Conservation (phyloP, 2,329 filamentous ascomycete species). For the Emmonsiellopsis sp. region DNA sequence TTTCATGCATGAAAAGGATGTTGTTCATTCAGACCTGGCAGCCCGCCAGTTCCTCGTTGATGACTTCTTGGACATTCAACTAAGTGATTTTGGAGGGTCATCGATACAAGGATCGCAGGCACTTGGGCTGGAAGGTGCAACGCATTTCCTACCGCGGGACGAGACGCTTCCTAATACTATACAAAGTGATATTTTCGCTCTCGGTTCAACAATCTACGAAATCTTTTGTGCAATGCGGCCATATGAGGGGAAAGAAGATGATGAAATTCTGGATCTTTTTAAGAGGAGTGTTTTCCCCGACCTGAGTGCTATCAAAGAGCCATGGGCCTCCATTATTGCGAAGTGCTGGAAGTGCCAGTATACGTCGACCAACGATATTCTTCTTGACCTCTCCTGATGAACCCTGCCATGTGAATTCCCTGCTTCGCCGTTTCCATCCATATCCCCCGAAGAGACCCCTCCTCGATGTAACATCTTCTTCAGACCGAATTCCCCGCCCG, state of each 20-base stretch:
- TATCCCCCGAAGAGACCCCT: too few species aligned
- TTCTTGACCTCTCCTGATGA: background rate
- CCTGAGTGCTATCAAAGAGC: background rate
- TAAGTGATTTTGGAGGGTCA: conserved; percentile 13
- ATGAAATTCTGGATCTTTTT: background rate
- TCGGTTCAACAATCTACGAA: conserved; percentile 12
- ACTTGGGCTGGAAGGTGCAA: conserved; percentile 6
- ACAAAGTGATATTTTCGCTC: conserved; percentile 11
- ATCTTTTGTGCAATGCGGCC: conserved; percentile 2
- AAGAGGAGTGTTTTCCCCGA: background rate
- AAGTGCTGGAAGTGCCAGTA: background rate
- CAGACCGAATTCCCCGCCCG: too few species aligned
- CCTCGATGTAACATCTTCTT: too few species aligned
- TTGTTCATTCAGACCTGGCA: conserved; percentile 18
- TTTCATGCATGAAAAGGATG: conserved; percentile 10
- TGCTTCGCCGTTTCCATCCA: too few species aligned
- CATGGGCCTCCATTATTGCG: background rate
- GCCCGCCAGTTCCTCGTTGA: conserved; percentile 13
- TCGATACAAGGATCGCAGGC: background rate
- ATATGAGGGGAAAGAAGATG: background rate
- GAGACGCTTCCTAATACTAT: conserved; percentile 9
- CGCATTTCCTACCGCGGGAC: conserved; percentile 10
- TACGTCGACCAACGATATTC: background rate
- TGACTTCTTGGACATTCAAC: conserved; percentile 12
- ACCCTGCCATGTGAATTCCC: too few species aligned